Evolutionary conservation across 2,329 filamentous ascomycete species (phyloP).

Genomic region (Talaromyces sp.): DNA sequence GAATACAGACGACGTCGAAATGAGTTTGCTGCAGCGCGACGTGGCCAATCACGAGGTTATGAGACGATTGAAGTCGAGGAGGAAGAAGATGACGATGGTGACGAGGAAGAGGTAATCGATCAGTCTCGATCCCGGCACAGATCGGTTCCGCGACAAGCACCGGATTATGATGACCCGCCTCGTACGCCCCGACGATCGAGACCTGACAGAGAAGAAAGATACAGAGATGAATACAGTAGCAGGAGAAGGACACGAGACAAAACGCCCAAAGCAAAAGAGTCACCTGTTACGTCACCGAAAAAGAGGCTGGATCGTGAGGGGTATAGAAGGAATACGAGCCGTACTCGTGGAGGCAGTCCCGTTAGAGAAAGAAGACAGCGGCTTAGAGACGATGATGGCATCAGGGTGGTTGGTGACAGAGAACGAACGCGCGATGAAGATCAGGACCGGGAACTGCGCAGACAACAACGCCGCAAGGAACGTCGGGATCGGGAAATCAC

Average conservation of each 20-base stretch:
- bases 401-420: conserved; percentile 19
- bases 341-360: conserved; percentile 26
- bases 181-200: conserved; percentile 30
- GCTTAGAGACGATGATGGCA: conserved; percentile 24
- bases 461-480: conserved; percentile 24
- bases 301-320: conserved; percentile 37
- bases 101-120: not conserved
- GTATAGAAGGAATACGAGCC: conserved; percentile 29
- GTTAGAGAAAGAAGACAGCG: conserved; percentile 24
- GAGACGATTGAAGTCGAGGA: conserved; percentile 21
- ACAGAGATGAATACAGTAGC: conserved; percentile 4
- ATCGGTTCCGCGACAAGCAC: not conserved
- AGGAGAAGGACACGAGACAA: conserved; percentile 21
- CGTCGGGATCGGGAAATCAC: conserved; percentile 21
- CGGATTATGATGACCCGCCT: conserved; percentile 8
- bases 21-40: conserved; percentile 15
- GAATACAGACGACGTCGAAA: conserved; percentile 19
- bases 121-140: conserved; percentile 1
- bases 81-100: conserved; percentile 18
- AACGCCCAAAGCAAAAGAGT: conserved; percentile 34
- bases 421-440: conserved; percentile 1
- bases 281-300: conserved; percentile 35
- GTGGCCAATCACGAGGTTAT: conserved; percentile 24
- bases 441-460: conserved; percentile 20
- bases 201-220: conserved; percentile 26